These are phyloP conservation scores for Saksenaea vasiformis DNA, from an alignment of 371 early-diverging fungal genomes.

Conservation along the genomic window DNA sequence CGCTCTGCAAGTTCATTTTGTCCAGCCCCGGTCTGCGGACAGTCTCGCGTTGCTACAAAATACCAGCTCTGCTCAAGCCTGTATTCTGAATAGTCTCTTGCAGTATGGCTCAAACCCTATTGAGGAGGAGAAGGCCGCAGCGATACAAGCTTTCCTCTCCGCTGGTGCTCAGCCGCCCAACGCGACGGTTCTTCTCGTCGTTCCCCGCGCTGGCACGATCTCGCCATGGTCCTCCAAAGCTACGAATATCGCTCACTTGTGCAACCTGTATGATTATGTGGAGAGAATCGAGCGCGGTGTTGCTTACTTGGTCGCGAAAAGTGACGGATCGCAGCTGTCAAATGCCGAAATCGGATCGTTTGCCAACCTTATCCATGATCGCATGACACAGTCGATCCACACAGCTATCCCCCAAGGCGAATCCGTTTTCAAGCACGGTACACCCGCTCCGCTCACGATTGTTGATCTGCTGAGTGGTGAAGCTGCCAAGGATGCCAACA, in stretches of 20 bases:
- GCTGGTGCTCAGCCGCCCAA: constrained; percentile 29
- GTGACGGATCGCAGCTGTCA: constrained; percentile 33
- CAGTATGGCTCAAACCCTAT: constrained; percentile 50
- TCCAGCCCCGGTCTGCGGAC: constrained; percentile 55
- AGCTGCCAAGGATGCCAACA: constrained; percentile 33
- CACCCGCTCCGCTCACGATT: constrained; percentile 75
- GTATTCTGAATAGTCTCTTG: constrained; percentile 48
- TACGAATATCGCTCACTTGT: constrained; percentile 91
- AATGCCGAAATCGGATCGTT: constrained; percentile 46
- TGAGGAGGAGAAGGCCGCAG: constrained; percentile 23
- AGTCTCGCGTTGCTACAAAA: constrained; percentile 32
- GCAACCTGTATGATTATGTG: constrained; percentile 73
- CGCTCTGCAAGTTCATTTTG: constrained; percentile 75
- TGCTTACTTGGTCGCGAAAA: constrained; percentile 62
- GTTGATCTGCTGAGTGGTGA: constrained; percentile 60
- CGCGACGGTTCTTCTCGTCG: constrained; percentile 58
- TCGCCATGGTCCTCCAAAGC: constrained; percentile 99
- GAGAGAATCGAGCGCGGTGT: constrained; percentile 88
- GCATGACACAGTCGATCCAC: constrained; percentile 89
- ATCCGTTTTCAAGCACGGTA: constrained; percentile 74
- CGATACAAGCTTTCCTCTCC: constrained; percentile 42
- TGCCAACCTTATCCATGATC: constrained; percentile 74
- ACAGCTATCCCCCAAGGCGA: constrained; percentile 62
- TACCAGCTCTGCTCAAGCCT: constrained; percentile 36
- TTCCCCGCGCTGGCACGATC: constrained; percentile 93